A percentile compares a stretch with the other conserved stretches of the same genome.
These are phyloP conservation scores for Phytophthora foliorum DNA, from an alignment of 352 stramenopile genomes.

Conservation along the genomic window DNA sequence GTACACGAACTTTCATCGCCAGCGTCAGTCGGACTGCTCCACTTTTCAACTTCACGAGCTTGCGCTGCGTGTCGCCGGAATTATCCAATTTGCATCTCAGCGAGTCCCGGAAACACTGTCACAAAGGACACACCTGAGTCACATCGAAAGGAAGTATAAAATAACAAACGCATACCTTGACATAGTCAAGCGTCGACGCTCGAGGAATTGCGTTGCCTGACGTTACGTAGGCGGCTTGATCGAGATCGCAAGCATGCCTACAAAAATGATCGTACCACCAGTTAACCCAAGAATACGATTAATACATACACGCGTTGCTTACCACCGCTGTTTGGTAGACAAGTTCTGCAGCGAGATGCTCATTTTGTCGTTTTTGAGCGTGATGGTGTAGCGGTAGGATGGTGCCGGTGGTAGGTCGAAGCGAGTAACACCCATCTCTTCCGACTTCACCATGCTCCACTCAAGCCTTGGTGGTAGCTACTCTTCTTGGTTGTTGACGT, in stretches of 20 bases:
- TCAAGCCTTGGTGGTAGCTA: no score
- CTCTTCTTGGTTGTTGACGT: not conserved
- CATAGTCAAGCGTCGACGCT: not conserved
- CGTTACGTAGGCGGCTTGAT: not conserved
- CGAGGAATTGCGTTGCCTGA: not conserved
- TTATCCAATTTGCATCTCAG: no score
- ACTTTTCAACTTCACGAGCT: no score
- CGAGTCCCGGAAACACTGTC: no score
- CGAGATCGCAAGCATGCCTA: not conserved
- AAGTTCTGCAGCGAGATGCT: not conserved
- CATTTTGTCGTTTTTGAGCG: not conserved
- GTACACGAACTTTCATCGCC: no score
- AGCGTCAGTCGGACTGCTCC: no score
- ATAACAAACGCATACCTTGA: not conserved
- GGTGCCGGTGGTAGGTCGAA: not conserved
- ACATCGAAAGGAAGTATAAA: no score
- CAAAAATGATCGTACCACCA: no score
- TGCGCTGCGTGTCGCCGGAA: no score
- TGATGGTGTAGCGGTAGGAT: not conserved
- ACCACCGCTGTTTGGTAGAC: not conserved
- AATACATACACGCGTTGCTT: not conserved
- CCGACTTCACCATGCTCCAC: no score
- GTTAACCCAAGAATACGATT: no score
- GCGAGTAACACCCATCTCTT: not conserved
- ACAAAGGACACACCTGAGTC: no score